Evolutionary conservation across 2,329 filamentous ascomycete genomes (phyloP).

Genomic region (Macrophomina pseudophaseolina): DNA sequence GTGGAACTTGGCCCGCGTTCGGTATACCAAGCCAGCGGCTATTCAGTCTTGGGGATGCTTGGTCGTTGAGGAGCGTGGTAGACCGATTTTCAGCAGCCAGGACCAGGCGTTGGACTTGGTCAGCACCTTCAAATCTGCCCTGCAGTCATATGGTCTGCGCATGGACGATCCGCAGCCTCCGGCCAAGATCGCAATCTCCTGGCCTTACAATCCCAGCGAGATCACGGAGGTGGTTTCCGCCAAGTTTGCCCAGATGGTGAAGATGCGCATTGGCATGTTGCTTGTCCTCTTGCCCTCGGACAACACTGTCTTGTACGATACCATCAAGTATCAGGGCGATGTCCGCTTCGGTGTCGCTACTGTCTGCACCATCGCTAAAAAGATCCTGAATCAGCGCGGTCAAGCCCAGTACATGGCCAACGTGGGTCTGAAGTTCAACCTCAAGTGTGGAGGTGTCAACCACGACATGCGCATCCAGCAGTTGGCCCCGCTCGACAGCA

Average conservation of each 20-base stretch:
- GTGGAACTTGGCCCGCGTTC: conserved; percentile 68
- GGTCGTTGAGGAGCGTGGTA: conserved; percentile 36
- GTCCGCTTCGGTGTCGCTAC: conserved; percentile 33
- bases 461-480: conserved; percentile 57
- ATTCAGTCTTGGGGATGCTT: conserved; percentile 38
- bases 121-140: conserved; percentile 5
- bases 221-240: conserved; percentile 13
- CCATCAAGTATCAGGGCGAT: conserved; percentile 35
- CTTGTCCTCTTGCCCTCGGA: conserved; percentile 40
- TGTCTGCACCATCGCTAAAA: conserved; percentile 33
- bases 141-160: conserved; percentile 14
- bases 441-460: conserved; percentile 62
- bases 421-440: conserved; percentile 62
- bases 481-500: conserved; percentile 63
- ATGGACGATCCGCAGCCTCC: conserved; percentile 13
- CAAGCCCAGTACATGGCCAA: conserved; percentile 41
- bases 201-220: conserved; percentile 11
- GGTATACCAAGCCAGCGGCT: conserved; percentile 35
- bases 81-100: conserved; percentile 10
- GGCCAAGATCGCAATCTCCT: conserved; percentile 17
- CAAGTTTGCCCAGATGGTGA: conserved; percentile 19
- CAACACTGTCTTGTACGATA: conserved; percentile 39
- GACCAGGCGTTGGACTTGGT: conserved; percentile 14
- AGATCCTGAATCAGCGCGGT: conserved; percentile 48
- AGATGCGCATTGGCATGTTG: conserved; percentile 28